Conservation (phyloP, 441 rosid species). For the Macaranga tanarius region DNA sequence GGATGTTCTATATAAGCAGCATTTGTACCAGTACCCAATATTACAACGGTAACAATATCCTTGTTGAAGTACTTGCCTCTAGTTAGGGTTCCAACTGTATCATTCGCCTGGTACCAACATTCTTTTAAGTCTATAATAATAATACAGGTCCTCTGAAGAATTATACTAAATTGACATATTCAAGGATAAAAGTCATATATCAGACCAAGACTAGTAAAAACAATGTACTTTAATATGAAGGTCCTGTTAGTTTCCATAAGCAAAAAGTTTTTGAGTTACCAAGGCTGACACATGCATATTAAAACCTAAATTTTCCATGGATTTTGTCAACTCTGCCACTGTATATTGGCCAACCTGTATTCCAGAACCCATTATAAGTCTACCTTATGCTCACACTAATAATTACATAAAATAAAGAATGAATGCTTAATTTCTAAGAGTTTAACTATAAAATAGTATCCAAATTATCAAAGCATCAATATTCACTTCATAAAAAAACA, state of each 20-base stretch:
- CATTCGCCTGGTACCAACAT: slow-evolving; percentile 69
- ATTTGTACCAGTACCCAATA: slow-evolving; percentile 91
- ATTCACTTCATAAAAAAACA: no score
- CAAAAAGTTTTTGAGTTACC: slow-evolving; percentile 42
- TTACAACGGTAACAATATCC: slow-evolving; percentile 80
- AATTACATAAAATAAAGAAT: not conserved
- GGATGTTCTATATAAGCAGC: slow-evolving; percentile 91
- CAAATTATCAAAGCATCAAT: no score
- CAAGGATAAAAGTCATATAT: not conserved
- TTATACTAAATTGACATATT: not conserved
- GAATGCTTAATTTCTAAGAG: not conserved
- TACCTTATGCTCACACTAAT: not conserved
- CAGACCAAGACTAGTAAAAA: not conserved
- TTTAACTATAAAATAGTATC: no score
- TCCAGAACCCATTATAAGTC: slow-evolving; percentile 4
- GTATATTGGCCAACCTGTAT: slow-evolving; percentile 86
- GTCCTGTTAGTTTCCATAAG: not conserved
- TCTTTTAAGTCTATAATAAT: not conserved
- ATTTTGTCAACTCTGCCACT: slow-evolving; percentile 71
- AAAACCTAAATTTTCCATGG: slow-evolving; percentile 70
- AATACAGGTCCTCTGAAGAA: not conserved
- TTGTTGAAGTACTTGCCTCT: slow-evolving; percentile 78
- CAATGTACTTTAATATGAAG: not conserved
- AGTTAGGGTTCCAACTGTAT: slow-evolving; percentile 89
- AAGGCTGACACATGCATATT: slow-evolving; percentile 87